Evolutionary conservation across 1,284 basidiomycete genomes (phyloP).

Genomic region (Mycena sp.): DNA sequence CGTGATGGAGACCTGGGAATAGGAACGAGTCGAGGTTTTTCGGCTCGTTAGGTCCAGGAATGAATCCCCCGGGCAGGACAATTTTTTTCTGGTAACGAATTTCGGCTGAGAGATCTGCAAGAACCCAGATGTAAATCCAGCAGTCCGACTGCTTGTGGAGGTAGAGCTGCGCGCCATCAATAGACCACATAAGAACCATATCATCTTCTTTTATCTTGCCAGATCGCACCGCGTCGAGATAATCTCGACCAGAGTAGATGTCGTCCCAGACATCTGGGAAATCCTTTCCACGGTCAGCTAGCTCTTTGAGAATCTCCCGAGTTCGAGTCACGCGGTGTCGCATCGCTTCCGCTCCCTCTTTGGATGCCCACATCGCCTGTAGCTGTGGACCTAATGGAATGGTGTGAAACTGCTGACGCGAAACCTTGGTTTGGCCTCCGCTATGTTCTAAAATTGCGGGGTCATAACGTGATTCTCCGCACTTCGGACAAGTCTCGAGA

Average conservation of each 20-base stretch:
- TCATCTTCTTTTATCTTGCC: conserved; percentile 38
- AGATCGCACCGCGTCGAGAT: conserved; percentile 32
- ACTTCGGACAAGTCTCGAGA: no score
- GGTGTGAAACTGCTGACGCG: conserved; percentile 43
- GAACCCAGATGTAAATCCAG: no score
- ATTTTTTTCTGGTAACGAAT: not conserved
- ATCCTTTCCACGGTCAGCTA: conserved; percentile 17
- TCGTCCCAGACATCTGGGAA: conserved; percentile 28
- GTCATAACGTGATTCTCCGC: no score
- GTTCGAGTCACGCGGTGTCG: conserved; percentile 35
- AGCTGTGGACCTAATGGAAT: conserved; percentile 48
- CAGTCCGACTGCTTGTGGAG: no score
- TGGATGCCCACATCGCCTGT: conserved; percentile 40
- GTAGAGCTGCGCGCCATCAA: no score
- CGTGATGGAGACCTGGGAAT: no score
- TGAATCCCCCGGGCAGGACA: not conserved
- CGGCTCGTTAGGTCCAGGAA: no score
- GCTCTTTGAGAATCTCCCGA: conserved; percentile 21
- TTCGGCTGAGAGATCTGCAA: not conserved
- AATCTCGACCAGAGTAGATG: conserved; percentile 31
- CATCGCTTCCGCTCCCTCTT: conserved; percentile 37
- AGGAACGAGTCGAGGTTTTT: no score
- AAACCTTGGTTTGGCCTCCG: no score
- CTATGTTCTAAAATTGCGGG: no score
- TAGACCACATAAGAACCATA: conserved; percentile 35